Evolutionary conservation across 2,329 filamentous ascomycete species (phyloP), one percentile per base, ranked within the genome.

Genomic region (Fusarium globosum): DNA sequence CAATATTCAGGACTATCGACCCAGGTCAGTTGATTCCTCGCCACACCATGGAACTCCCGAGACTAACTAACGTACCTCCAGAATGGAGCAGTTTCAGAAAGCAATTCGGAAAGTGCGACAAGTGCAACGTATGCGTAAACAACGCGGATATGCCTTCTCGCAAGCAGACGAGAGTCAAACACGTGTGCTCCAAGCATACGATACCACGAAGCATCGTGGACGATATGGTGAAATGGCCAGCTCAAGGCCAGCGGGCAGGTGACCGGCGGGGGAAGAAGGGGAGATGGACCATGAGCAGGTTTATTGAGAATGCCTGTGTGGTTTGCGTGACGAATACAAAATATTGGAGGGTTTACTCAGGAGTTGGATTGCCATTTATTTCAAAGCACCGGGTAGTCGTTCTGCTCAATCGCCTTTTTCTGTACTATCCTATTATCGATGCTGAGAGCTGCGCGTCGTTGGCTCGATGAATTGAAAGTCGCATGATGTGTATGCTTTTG

Each of bases 11-110:
- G 96, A 99, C 85, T 99, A 99, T 84, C 89, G 96, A 80, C 96
- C 96, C 71, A 92, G 96, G 94, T 95, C 89, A 76, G 88, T 57
- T 23, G 52, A 41, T 23, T 15, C 18, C 49, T 18, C 20, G 20
- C 55, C 21, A 28, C 42, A 20, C 10, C 4, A 30, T 33, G 8
- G 14, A 43, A n/a, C 3, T 35, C 9, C 3, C 16, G 21, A 16
- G 15, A 58, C 56, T 80, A 36, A 58, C 56, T 80, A 35, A 79
- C 65, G n/a, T 26, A 16, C 10, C 28, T 4, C 72, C 72, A 96
- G 94, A 80, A 99, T 99, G 96, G 96, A 99, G 80, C 96, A 99
- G 84, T 99, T 99, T 87, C 96, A 99, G 85, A 99, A 99, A 85
- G 96, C 96, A 28, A 98, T 99, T 80, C 93, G 96, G 79, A 99